A percentile compares a stretch with the other conserved stretches of the same genome.
Conservation (phyloP, 176 grass and related monocot genomes). For the Phoenix dactylifera region DNA sequence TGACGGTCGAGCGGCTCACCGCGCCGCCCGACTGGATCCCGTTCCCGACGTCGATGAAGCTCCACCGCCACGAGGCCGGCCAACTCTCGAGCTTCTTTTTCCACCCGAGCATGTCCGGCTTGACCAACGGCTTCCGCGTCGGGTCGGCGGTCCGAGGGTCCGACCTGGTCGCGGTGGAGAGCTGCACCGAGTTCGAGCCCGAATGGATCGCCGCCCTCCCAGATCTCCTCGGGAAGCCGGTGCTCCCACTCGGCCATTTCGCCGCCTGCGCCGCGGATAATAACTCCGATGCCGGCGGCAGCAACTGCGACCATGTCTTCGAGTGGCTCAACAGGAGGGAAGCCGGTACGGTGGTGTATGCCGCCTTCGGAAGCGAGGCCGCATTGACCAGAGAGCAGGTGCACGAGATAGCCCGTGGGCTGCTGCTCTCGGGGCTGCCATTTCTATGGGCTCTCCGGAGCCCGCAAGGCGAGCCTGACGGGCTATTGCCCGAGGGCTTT, state of each 20-base stretch:
- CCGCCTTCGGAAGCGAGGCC: background rate
- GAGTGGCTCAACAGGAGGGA: background rate
- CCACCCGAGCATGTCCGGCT: background rate
- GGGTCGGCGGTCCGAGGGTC: background rate
- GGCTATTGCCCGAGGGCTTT: background rate
- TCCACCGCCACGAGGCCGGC: background rate
- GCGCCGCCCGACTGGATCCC: background rate
- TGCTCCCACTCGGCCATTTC: background rate
- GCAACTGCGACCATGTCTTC: background rate
- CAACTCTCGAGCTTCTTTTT: background rate
- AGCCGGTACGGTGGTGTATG: background rate
- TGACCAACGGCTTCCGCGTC: background rate
- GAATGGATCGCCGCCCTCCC: background rate
- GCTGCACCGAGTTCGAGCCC: background rate
- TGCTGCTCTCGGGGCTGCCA: background rate
- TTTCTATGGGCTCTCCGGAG: background rate
- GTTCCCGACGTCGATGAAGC: background rate
- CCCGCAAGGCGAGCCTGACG: background rate
- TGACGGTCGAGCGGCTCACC: background rate
- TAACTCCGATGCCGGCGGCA: background rate
- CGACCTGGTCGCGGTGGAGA: too few species aligned
- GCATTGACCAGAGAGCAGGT: background rate
- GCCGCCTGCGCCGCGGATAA: background rate
- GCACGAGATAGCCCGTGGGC: conserved; percentile 2
- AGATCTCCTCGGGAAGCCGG: background rate